These are phyloP conservation scores for Buddleja alternifolia DNA, from an alignment of 257 asterid genomes.

Conservation along the genomic window DNA sequence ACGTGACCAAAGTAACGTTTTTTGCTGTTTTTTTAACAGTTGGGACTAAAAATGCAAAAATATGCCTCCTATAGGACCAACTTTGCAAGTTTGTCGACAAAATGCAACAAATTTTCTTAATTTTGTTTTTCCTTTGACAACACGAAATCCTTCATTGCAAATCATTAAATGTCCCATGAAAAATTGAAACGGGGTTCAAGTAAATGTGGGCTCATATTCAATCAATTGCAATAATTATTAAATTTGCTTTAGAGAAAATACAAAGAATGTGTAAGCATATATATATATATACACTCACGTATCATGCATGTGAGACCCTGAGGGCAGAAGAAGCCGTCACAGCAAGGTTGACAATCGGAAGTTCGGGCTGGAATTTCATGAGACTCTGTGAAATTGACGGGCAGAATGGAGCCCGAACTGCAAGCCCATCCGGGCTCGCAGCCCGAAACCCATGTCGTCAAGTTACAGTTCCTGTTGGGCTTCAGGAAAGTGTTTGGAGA, in stretches of 20 bases:
- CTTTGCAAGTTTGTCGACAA: no score
- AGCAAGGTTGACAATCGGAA: slow-evolving; percentile 69
- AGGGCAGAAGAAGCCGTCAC: slow-evolving; percentile 97
- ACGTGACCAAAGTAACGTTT: no score
- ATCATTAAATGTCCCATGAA: background rate
- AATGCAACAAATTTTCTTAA: no score
- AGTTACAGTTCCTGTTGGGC: slow-evolving; percentile 77
- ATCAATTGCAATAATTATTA: no score
- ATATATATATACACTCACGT: slow-evolving; percentile 83
- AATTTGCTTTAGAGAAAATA: no score
- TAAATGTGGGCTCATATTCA: background rate
- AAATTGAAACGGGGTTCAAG: background rate
- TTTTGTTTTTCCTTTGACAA: no score
- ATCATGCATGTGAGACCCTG: slow-evolving; percentile 98
- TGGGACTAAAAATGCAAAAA: no score
- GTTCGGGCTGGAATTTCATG: slow-evolving; percentile 69
- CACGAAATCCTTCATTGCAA: no score
- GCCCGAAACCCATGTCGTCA: slow-evolving; percentile 77
- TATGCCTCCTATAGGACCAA: no score
- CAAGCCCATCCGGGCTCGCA: slow-evolving; percentile 99
- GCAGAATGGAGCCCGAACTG: slow-evolving; percentile 43
- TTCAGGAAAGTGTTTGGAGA: slow-evolving; percentile 45
- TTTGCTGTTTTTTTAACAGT: no score
- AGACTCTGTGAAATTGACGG: slow-evolving; percentile 40
- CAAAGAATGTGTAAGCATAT: background rate